These are phyloP conservation scores for Solanum ossicruentum DNA, from an alignment of 257 asterid genomes.

Conservation along the genomic window DNA sequence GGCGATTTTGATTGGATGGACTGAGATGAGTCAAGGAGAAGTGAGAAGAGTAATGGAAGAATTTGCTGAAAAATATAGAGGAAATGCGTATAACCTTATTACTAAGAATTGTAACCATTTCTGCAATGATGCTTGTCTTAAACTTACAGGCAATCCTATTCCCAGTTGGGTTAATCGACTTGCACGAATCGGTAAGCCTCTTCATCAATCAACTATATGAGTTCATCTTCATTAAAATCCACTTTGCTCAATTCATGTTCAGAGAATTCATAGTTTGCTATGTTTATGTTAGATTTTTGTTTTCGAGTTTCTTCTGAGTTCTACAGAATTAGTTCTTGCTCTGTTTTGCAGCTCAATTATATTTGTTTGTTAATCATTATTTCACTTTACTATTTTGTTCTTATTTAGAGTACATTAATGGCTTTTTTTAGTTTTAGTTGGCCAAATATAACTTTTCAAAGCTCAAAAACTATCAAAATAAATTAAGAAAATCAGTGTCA, in stretches of 20 bases:
- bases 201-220: background rate
- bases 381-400: background rate
- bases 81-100: constrained; percentile 32
- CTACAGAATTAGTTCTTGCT: background rate
- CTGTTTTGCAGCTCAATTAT: background rate
- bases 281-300: background rate
- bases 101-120: constrained; percentile 39
- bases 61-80: constrained; percentile 21
- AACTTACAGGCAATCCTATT: constrained; percentile 20
- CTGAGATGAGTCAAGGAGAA: constrained; percentile 18
- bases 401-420: too few species aligned
- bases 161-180: constrained; percentile 47
- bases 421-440: too few species aligned
- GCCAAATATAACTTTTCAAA: too few species aligned
- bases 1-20: constrained; percentile 38
- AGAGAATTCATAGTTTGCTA: background rate
- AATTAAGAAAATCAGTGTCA: too few species aligned
- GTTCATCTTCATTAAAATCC: background rate
- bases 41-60: constrained; percentile 29
- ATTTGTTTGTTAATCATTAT: background rate
- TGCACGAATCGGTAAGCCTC: constrained; percentile 24
- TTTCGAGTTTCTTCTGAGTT: background rate
- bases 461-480: too few species aligned
- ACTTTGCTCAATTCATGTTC: background rate
- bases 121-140: constrained; percentile 34